A percentile compares a stretch with the other conserved stretches of the same genome.
Conservation (phyloP, 805 yeast genomes). For the Kazachstania kunashirensis region DNA sequence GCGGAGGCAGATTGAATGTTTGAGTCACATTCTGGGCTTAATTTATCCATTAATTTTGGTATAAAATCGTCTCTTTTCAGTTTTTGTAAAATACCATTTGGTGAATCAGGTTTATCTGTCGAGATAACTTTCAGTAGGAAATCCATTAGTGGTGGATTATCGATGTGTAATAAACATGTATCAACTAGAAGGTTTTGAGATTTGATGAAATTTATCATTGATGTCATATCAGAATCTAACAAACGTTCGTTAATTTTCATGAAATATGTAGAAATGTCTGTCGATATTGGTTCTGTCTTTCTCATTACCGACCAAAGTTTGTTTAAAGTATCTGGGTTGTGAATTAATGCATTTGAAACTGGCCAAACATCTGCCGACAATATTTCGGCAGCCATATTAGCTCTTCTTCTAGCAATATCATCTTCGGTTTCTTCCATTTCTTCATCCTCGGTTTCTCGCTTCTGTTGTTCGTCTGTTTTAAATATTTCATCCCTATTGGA, state of each 20-base stretch:
- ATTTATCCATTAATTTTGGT: conserved; percentile 57
- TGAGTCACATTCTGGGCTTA: conserved; percentile 58
- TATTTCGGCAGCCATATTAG: conserved; percentile 78
- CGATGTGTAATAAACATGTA: conserved; percentile 74
- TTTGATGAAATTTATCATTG: conserved; percentile 60
- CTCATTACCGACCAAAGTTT: conserved; percentile 77
- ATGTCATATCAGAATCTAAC: conserved; percentile 79
- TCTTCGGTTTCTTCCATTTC: conserved; percentile 33
- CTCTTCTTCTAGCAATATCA: conserved; percentile 34
- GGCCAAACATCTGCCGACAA: conserved; percentile 91
- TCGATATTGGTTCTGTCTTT: conserved; percentile 53
- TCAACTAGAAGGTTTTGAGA: conserved; percentile 63
- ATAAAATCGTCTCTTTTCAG: conserved; percentile 66
- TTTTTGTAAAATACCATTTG: conserved; percentile 77
- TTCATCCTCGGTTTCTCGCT: conserved; percentile 15
- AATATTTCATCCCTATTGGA: conserved; percentile 9
- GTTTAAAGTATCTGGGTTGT: conserved; percentile 51
- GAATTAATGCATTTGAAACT: conserved; percentile 81
- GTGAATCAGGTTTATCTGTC: conserved; percentile 81
- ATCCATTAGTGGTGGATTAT: conserved; percentile 91
- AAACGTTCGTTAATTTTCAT: conserved; percentile 87
- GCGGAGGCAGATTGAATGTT: conserved; percentile 88
- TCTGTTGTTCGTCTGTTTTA: conserved; percentile 7
- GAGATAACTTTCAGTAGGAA: conserved; percentile 80
- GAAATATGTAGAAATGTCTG: conserved; percentile 74